Conservation (phyloP, 1,284 basidiomycete genomes). For the Apiotrichum akiyoshidainum region DNA sequence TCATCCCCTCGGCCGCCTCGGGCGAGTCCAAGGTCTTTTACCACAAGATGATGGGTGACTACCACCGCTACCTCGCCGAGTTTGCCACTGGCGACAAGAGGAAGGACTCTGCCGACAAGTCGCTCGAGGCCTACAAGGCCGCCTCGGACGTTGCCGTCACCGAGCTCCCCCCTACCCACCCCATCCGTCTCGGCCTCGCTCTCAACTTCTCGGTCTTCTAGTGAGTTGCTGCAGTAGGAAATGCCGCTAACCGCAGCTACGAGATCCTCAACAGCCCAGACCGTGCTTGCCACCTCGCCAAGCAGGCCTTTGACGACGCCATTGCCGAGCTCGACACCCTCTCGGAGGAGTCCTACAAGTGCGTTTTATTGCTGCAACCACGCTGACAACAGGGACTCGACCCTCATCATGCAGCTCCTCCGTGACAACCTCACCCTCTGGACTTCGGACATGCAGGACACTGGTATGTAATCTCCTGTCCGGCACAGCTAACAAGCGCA, state of each 20-base stretch:
- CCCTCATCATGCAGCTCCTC: constrained; percentile 98
- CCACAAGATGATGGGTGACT: constrained; percentile 99
- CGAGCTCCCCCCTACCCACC: constrained; percentile 97
- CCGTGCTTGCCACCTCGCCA: constrained; percentile 98
- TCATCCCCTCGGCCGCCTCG: constrained; percentile 95
- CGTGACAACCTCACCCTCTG: constrained; percentile 98
- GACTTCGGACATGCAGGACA: constrained; percentile 84
- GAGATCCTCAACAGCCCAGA: constrained; percentile 98
- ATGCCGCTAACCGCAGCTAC: constrained; percentile 58
- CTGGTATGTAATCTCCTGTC: constrained; percentile 17
- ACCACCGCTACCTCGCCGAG: constrained; percentile 99
- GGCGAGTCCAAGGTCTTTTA: constrained; percentile 99
- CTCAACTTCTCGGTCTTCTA: constrained; percentile 99
- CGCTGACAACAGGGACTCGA: constrained; percentile 62
- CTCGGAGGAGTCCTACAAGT: constrained; percentile 99
- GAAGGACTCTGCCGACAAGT: constrained; percentile 97
- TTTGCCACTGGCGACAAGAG: constrained; percentile 99
- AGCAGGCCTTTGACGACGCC: constrained; percentile 99
- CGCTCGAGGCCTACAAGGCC: constrained; percentile 98
- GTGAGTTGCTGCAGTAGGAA: constrained; percentile 23
- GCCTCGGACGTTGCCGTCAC: constrained; percentile 97
- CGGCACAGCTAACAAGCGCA: neutral
- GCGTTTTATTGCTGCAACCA: neutral
- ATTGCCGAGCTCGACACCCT: constrained; percentile 99
- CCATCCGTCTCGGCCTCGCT: constrained; percentile 97